These are phyloP conservation scores for Vinca minor DNA, from an alignment of 257 asterid species.

Conservation along the genomic window DNA sequence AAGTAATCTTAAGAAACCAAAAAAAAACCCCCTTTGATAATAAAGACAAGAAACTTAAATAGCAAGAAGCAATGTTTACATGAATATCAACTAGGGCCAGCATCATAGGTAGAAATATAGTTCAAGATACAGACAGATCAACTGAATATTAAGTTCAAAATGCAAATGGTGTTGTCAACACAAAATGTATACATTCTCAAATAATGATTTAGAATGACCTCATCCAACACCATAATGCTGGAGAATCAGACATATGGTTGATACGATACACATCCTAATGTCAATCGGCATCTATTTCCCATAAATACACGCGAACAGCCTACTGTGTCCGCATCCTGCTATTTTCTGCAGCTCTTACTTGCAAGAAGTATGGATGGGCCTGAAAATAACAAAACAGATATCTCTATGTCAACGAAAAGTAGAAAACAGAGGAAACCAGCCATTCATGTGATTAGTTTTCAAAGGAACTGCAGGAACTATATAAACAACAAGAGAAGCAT, in stretches of 20 bases:
- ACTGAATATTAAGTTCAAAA: neutral
- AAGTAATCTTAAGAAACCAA: too few species aligned
- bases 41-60: neutral
- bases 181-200: conserved; percentile 1
- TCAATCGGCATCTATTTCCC: neutral
- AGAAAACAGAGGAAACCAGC: neutral
- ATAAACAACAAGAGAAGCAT: too few species aligned
- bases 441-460: neutral
- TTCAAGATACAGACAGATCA: neutral
- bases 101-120: neutral
- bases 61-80: neutral
- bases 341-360: conserved; percentile 27
- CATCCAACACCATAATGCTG: neutral
- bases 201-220: neutral
- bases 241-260: neutral
- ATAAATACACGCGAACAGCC: neutral
- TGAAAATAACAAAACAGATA: neutral
- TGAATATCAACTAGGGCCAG: neutral
- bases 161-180: neutral
- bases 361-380: conserved; percentile 8
- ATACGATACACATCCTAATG: neutral
- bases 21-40: neutral
- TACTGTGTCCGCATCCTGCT: conserved; percentile 23
- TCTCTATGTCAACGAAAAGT: neutral
- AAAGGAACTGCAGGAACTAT: neutral